Percentiles rank a stretch among this genome's conserved stretches.
phyloP scores from a whole-genome alignment of 768 basidiomycete genomes.

The Nidula microcarpa region DNA sequence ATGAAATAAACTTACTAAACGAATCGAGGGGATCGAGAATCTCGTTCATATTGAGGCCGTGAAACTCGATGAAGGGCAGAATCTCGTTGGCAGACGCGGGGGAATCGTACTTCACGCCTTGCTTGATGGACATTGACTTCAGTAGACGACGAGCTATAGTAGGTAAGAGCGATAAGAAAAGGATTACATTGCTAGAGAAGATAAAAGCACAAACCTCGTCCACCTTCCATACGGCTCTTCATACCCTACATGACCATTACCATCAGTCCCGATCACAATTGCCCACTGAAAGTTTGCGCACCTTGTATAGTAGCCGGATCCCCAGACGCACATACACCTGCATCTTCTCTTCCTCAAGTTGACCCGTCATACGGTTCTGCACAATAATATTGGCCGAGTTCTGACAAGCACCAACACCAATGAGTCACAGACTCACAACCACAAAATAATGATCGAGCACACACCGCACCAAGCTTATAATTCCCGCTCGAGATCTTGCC shows the following conservation, averaged over 20 bases:
- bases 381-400: slow-evolving; percentile 99
- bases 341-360: slow-evolving; percentile 98
- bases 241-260: slow-evolving; percentile 51
- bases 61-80: slow-evolving; percentile 84
- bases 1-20: slow-evolving; percentile 57
- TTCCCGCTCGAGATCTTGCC: slow-evolving; percentile 82
- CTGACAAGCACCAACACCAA: slow-evolving; percentile 26
- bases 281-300: slow-evolving; percentile 7
- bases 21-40: slow-evolving; percentile 79
- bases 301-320: slow-evolving; percentile 89
- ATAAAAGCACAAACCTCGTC: slow-evolving; percentile 51
- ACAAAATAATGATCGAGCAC: slow-evolving; percentile 4
- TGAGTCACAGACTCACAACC: background rate
- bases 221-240: slow-evolving; percentile 85
- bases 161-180: slow-evolving; percentile 2
- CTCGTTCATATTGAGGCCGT: slow-evolving; percentile 79
- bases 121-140: slow-evolving; percentile 89
- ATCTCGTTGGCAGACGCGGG: slow-evolving; percentile 85
- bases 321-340: slow-evolving; percentile 89
- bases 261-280: background rate
- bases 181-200: background rate
- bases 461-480: slow-evolving; percentile 84
- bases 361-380: slow-evolving; percentile 88
- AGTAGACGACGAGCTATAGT: slow-evolving; percentile 72
- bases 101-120: slow-evolving; percentile 89